Evolutionary conservation across 2,329 filamentous ascomycete genomes (phyloP).

Genomic region (Colletotrichum musicola): DNA sequence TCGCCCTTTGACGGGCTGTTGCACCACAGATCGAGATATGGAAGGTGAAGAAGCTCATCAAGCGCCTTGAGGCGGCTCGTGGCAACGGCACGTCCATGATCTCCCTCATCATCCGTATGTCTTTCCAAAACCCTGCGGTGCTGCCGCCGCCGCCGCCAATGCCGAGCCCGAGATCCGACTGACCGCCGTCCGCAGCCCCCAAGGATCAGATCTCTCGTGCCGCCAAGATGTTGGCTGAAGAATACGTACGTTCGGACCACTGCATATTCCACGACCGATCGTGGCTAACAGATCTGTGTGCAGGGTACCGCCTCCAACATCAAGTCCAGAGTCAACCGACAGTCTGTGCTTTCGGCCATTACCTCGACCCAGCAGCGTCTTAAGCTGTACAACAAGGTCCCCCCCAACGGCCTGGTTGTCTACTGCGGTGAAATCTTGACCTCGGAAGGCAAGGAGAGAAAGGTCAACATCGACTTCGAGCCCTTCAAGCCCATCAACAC

Average conservation of each 20-base stretch:
- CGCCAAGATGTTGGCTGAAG: constrained; percentile 99
- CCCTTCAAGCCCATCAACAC: constrained; percentile 99
- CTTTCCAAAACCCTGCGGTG: not conserved
- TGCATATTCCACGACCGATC: constrained; percentile 25
- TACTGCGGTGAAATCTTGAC: constrained; percentile 99
- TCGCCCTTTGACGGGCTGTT: constrained; percentile 38
- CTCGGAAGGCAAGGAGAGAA: constrained; percentile 96
- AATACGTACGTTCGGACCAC: constrained; percentile 77
- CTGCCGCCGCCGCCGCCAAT: constrained; percentile 1
- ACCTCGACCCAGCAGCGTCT: constrained; percentile 99
- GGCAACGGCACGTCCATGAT: constrained; percentile 99
- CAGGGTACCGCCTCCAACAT: constrained; percentile 99
- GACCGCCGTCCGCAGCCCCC: constrained; percentile 72
- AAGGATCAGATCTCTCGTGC: constrained; percentile 98
- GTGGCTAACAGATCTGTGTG: constrained; percentile 42
- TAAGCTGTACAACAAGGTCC: constrained; percentile 99
- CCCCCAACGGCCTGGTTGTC: constrained; percentile 95
- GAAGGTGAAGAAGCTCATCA: constrained; percentile 99
- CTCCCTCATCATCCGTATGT: constrained; percentile 92
- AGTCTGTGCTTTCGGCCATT: constrained; percentile 97
- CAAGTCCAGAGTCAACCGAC: constrained; percentile 98
- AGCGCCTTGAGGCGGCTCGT: constrained; percentile 94
- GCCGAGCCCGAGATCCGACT: constrained; percentile 7
- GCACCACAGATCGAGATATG: constrained; percentile 76
- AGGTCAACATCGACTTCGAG: constrained; percentile 99